Conservation (phyloP, 495 filamentous ascomycete species). For the Tuber aestivum region DNA sequence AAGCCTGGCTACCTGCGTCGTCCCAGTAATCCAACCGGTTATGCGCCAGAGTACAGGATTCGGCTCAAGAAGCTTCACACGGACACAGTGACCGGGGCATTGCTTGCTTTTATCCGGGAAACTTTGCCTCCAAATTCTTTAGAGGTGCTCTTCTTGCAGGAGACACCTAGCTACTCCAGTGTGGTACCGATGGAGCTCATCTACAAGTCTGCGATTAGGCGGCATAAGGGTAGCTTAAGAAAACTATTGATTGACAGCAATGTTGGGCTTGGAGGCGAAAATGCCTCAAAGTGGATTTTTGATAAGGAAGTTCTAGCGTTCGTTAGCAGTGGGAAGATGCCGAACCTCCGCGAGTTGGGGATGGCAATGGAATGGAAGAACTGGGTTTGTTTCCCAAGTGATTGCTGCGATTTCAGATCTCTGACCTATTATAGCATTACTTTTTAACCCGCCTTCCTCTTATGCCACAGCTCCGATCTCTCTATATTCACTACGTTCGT, state of each 20-base stretch:
- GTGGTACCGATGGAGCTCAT: constrained; percentile 66
- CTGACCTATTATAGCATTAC: constrained; percentile 57
- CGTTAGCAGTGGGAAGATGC: constrained; percentile 78
- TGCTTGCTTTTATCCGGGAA: constrained; percentile 81
- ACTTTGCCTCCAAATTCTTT: constrained; percentile 78
- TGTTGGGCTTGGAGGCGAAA: constrained; percentile 44
- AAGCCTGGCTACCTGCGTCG: constrained; percentile 39
- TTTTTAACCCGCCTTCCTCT: constrained; percentile 78
- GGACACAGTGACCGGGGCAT: constrained; percentile 65
- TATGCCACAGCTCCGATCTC: constrained; percentile 65
- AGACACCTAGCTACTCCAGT: constrained; percentile 54
- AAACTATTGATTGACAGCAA: constrained; percentile 67
- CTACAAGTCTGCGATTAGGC: constrained; percentile 64
- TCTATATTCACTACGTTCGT: constrained; percentile 59
- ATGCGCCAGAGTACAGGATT: constrained; percentile 57
- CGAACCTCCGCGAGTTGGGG: constrained; percentile 65
- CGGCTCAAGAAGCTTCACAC: constrained; percentile 77
- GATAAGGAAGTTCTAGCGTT: constrained; percentile 67
- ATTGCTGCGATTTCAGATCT: constrained; percentile 36
- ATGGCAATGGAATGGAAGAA: constrained; percentile 74
- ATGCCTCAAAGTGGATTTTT: constrained; percentile 72
- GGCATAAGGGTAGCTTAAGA: constrained; percentile 66
- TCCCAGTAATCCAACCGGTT: constrained; percentile 24
- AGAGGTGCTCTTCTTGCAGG: constrained; percentile 79
- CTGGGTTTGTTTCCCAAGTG: constrained; percentile 59